Percentiles rank a stretch among this genome's conserved stretches.
Conservation (phyloP, 768 basidiomycete species). For the Russula lepida region DNA sequence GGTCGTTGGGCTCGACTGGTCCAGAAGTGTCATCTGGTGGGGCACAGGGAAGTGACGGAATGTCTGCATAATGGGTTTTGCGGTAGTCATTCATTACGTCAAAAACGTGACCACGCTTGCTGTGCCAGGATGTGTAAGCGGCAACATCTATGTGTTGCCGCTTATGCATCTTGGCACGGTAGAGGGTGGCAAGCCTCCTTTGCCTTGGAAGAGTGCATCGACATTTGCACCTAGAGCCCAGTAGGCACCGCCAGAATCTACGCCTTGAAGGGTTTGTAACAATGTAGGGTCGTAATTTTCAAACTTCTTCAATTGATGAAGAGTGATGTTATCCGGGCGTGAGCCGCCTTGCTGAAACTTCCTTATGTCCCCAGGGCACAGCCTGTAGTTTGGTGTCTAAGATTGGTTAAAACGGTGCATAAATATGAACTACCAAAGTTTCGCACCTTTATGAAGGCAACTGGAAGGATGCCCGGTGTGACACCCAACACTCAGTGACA, state of each 20-base stretch:
- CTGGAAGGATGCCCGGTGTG: no score
- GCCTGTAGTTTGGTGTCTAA: constrained; percentile 1
- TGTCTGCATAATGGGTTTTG: neutral
- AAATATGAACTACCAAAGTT: neutral
- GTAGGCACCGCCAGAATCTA: neutral
- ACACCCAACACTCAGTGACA: no score
- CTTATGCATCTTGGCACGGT: neutral
- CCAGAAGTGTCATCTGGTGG: neutral
- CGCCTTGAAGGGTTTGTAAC: neutral
- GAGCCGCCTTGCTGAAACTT: neutral
- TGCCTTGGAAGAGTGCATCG: neutral
- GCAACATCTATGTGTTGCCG: neutral
- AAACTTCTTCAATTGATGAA: neutral
- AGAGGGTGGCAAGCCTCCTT: neutral
- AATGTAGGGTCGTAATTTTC: neutral
- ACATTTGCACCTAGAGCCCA: neutral
- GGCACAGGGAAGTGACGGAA: neutral
- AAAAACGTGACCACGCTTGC: neutral
- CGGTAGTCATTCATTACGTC: neutral
- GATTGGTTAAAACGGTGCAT: neutral
- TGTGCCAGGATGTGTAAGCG: neutral
- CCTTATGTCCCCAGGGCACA: neutral
- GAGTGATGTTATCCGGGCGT: neutral
- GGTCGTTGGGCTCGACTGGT: neutral
- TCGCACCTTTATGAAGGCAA: constrained; percentile 1